These are phyloP conservation scores for Auriculariales sp. DNA, from an alignment of 768 basidiomycete species.

Conservation along the genomic window DNA sequence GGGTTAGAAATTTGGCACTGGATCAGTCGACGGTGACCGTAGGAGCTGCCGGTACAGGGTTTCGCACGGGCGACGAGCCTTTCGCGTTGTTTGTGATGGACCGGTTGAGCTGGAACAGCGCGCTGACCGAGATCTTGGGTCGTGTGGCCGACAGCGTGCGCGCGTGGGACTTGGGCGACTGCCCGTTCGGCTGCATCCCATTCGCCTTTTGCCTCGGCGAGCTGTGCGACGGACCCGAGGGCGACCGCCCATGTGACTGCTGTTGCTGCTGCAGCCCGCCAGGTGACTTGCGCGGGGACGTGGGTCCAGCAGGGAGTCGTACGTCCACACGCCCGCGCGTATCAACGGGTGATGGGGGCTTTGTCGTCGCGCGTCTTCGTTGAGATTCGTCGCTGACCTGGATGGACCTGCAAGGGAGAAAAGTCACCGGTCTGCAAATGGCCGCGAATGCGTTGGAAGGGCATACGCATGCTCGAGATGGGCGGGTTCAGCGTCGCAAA, in stretches of 20 bases:
- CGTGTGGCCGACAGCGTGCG: not conserved
- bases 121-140: not conserved
- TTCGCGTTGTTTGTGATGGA: not conserved
- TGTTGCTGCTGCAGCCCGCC: no score
- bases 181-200: not conserved
- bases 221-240: not conserved
- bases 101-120: not conserved
- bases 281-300: no score
- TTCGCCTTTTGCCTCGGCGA: not conserved
- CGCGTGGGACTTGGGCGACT: not conserved
- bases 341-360: no score
- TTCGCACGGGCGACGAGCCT: no score
- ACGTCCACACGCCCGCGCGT: no score
- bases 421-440: not conserved
- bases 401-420: not conserved
- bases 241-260: not conserved
- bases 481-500: not conserved
- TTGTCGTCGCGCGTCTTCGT: no score
- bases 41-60: no score
- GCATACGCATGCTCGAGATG: not conserved
- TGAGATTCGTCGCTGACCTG: no score
- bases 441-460: not conserved
- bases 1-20: no score
- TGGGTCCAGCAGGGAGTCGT: no score
- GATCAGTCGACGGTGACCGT: no score